These are phyloP conservation scores for Saururus chinensis DNA, from an alignment of 164 flowering plant genomes.

Conservation along the genomic window DNA sequence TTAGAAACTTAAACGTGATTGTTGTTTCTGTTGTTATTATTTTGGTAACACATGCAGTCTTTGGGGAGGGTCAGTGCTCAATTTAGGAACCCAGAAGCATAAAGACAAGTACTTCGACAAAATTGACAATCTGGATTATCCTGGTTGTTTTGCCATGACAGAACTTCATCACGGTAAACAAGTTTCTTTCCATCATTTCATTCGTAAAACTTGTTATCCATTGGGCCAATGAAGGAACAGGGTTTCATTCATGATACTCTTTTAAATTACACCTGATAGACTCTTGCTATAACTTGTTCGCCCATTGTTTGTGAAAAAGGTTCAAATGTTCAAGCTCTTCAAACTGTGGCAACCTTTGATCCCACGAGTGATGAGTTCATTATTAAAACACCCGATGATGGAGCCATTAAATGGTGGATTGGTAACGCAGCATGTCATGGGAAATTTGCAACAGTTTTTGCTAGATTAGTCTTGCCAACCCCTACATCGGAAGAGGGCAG, in stretches of 20 bases:
- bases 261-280: no score
- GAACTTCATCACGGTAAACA: conserved; percentile 88
- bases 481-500: conserved; percentile 47
- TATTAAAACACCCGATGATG: conserved; percentile 87
- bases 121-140: conserved; percentile 75
- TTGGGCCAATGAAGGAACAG: not conserved
- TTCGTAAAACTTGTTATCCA: not conserved
- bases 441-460: conserved; percentile 93
- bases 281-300: not conserved
- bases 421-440: conserved; percentile 98
- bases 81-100: conserved; percentile 86
- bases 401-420: conserved; percentile 99
- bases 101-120: conserved; percentile 71
- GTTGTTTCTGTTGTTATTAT: not conserved
- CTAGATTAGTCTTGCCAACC: conserved; percentile 68
- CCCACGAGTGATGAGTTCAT: conserved; percentile 72
- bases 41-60: conserved; percentile 31
- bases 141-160: conserved; percentile 99
- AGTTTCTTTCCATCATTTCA: not conserved
- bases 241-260: no score
- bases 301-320: conserved; percentile 32
- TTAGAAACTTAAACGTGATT: no score
- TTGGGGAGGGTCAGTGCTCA: conserved; percentile 88
- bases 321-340: conserved; percentile 97
- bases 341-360: conserved; percentile 78